These are phyloP conservation scores for Colletotrichum sp. DNA, from an alignment of 2,329 filamentous ascomycete species.

Conservation along the genomic window DNA sequence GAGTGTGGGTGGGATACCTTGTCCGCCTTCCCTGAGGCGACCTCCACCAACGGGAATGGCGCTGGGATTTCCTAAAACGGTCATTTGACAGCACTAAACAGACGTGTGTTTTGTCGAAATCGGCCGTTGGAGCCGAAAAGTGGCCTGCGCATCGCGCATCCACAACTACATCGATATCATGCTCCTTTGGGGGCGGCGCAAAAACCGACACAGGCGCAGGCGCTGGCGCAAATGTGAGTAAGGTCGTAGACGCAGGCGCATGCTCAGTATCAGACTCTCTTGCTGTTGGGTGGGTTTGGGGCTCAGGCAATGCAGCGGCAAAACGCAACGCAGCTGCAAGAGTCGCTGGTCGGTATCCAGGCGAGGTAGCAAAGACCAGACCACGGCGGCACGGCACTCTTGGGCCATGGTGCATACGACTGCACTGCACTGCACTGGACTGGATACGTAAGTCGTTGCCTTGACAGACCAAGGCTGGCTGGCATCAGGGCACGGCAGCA, in stretches of 20 bases:
- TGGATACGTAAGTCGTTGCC: neutral
- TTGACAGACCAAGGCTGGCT: neutral
- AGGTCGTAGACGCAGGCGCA: neutral
- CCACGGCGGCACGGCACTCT: neutral
- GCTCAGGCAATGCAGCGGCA: conserved; percentile 5
- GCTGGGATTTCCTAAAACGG: conserved; percentile 14
- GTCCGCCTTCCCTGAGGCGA: neutral
- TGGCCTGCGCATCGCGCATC: neutral
- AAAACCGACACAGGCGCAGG: neutral
- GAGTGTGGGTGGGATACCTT: conserved; percentile 1
- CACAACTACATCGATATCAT: neutral
- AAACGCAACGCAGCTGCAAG: conserved; percentile 1
- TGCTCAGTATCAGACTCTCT: neutral
- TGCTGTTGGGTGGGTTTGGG: neutral
- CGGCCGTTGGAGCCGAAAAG: neutral
- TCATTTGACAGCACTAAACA: conserved; percentile 11
- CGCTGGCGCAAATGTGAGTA: neutral
- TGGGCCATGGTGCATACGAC: neutral
- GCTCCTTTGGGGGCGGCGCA: neutral
- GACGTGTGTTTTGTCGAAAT: neutral
- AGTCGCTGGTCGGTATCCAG: neutral
- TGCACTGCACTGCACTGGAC: neutral
- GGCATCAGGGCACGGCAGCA: neutral
- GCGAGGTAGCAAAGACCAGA: neutral
- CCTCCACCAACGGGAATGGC: conserved; percentile 13